Base-by-base conservation (phyloP, 2,329 filamentous ascomycete species). In the Pyrenophora teres region DNA sequence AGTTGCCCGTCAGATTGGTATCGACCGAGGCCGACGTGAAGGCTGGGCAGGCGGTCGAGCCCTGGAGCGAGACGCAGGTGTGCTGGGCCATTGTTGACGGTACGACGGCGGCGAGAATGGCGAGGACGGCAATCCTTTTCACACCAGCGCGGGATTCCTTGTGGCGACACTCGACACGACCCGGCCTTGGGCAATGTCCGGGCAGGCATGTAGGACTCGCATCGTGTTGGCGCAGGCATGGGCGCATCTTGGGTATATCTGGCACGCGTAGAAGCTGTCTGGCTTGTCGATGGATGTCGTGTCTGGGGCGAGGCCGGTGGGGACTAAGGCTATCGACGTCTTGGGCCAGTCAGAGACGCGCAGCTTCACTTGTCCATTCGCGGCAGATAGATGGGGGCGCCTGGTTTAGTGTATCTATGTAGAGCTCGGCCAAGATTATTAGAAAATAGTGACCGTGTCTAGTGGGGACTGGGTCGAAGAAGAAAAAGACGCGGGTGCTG, bases 1-100 rank as follows among this genome's bases (percentile, higher is more conserved):
- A 92, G 53, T 83, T 76, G 23, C 80, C 80, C 40, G 82, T 78
- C 54, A 90, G 68, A 49, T 82, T 80, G 30, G 84, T 88, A 27
- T 88, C 90, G 54, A 95, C 80, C 0, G 88, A 91, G 6, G 89
- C 84, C 35, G 81, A 79, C 70, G 82, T 80, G 72, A 92, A 95
- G 2, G 89, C 88, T 40, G 87, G 80, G 74, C 90, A 95, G 47
- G 81, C 75, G 4, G 80, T 86, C 27, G 90, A 93, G 55, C 82
- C 85, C 50, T 82, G 75, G 31, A 95, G 80, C 23, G 90, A 86
- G 63, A 94, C 83, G 71, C 90, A 80, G 18, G 49, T 61, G 70
- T 76, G 68, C 63, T 80, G 77, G 16, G 71, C 71, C 63, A 68
- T 67, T 40, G 69, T 54, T 27, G 57, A 58, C 21, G 71, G 70